Evolutionary conservation across 2,329 filamentous ascomycete genomes (phyloP).

Genomic region (Fusarium acutatum): DNA sequence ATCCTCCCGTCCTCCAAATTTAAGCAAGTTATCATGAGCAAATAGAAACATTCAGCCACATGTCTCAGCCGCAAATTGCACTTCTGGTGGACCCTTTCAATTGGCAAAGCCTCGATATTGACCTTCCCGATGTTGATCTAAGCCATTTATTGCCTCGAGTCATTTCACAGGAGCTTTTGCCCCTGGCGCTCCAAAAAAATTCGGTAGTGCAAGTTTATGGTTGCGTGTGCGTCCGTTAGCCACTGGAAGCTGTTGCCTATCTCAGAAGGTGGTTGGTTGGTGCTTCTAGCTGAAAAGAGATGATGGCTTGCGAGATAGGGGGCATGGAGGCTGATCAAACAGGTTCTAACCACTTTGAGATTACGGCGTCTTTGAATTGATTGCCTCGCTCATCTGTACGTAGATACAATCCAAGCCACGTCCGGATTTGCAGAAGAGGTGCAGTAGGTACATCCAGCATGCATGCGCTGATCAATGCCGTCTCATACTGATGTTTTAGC

Average conservation of each 20-base stretch:
- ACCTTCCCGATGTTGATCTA: not conserved
- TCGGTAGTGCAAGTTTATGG: not conserved
- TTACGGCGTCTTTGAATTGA: not conserved
- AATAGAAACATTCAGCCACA: not conserved
- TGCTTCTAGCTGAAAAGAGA: not conserved
- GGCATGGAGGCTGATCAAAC: not conserved
- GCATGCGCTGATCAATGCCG: not conserved
- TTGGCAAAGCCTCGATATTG: not conserved
- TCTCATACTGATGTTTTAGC: not conserved
- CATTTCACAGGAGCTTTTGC: not conserved
- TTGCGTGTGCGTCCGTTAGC: not conserved
- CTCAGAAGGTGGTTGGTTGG: not conserved
- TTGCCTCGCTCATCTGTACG: rapidly evolving
- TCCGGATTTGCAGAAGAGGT: not conserved
- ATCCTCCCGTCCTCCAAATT: not conserved
- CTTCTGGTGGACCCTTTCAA: not conserved
- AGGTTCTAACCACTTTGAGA: not conserved
- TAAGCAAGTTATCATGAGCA: not conserved
- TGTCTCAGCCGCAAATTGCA: not conserved
- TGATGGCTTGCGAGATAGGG: not conserved
- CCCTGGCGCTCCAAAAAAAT: not conserved
- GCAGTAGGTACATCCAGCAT: not conserved
- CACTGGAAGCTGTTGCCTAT: not conserved
- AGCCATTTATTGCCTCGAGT: not conserved
- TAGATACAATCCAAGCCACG: not conserved